A percentile compares a stretch with the other conserved stretches of the same genome.
Conservation (phyloP, 2,329 filamentous ascomycete genomes). For the Leptographium flavum region DNA sequence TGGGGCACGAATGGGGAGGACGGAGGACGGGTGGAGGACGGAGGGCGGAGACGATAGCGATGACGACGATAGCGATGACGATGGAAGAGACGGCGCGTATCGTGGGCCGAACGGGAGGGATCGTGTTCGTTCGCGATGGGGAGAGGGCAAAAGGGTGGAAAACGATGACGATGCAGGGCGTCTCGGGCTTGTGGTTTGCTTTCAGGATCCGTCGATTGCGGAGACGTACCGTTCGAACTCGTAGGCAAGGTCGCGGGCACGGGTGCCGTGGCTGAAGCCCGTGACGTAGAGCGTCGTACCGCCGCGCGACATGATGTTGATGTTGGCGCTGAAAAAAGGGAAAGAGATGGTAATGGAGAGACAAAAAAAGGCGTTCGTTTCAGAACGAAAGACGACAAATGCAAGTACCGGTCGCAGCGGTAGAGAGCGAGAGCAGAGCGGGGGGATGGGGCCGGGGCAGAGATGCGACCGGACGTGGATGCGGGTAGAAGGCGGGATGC, state of each 20-base stretch:
- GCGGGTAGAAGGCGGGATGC: neutral
- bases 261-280: constrained; percentile 96
- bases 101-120: neutral
- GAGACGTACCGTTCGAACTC: constrained; percentile 98
- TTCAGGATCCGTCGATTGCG: too few species aligned
- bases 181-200: too few species aligned
- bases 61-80: neutral
- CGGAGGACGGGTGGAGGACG: neutral
- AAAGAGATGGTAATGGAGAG: neutral
- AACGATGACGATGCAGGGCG: too few species aligned
- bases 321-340: constrained; percentile 1
- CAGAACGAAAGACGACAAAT: neutral
- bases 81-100: neutral
- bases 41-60: constrained; percentile 2
- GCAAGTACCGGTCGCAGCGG: neutral
- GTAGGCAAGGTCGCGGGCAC: constrained; percentile 97
- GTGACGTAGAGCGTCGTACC: constrained; percentile 95
- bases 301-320: constrained; percentile 72
- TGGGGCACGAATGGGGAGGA: constrained; percentile 8
- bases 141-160: constrained; percentile 18
- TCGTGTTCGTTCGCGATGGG: neutral
- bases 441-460: neutral
- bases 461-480: neutral
- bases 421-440: neutral
- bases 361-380: neutral